phyloP scores from a whole-genome alignment of 495 filamentous ascomycete species.

The Lasiosphaeria miniovina region DNA sequence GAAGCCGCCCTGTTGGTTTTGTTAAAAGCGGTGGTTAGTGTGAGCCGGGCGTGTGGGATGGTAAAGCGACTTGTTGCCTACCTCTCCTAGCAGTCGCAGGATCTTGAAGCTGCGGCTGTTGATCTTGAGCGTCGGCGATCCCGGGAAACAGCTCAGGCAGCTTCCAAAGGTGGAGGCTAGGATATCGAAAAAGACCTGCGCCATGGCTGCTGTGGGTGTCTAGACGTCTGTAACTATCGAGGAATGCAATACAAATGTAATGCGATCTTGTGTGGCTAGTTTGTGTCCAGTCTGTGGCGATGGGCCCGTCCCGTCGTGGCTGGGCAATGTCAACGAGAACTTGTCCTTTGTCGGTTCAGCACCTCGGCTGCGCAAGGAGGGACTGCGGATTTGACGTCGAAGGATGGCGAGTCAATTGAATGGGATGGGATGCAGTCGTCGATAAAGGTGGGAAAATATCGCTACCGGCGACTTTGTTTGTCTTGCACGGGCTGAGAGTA shows the following conservation, averaged over 20 bases:
- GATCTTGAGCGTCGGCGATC: constrained; percentile 89
- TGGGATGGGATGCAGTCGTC: no score
- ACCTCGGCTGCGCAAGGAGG: no score
- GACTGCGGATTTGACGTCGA: no score
- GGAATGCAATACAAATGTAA: background rate
- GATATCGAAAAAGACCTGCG: constrained; percentile 82
- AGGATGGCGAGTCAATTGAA: no score
- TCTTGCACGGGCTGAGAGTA: no score
- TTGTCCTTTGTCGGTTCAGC: no score
- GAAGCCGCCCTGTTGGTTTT: constrained; percentile 73
- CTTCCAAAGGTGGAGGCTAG: constrained; percentile 79
- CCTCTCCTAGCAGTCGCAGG: constrained; percentile 85
- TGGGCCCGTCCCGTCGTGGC: background rate
- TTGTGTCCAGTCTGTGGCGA: background rate
- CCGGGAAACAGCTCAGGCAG: constrained; percentile 93
- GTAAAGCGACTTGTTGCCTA: constrained; percentile 26
- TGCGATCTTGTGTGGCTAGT: no score
- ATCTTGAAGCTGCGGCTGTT: constrained; percentile 95
- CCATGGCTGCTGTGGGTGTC: constrained; percentile 48
- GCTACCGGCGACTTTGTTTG: no score
- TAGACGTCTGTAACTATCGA: no score
- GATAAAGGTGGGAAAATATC: no score
- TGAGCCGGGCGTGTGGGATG: no score
- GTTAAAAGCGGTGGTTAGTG: no score
- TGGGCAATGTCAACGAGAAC: background rate